Conservation (phyloP, 1,139 yeast genomes). For the Yamadazyma conglobata region DNA sequence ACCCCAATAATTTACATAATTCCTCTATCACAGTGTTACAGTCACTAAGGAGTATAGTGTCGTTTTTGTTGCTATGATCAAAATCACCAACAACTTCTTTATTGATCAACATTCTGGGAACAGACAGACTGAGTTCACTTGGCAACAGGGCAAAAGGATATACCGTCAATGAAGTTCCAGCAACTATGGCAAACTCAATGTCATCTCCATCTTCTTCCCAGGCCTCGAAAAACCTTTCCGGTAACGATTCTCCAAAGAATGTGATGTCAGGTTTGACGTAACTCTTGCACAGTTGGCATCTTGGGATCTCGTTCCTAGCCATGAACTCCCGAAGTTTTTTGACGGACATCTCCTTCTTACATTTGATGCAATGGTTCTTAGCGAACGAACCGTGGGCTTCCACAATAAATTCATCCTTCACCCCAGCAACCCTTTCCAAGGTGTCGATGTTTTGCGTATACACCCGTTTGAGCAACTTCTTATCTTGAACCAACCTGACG, state of each 20-base stretch:
- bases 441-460: slow-evolving; percentile 95
- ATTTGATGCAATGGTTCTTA: slow-evolving; percentile 73
- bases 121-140: slow-evolving; percentile 47
- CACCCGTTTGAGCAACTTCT: slow-evolving; percentile 58
- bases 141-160: slow-evolving; percentile 88
- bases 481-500: slow-evolving; percentile 62
- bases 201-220: slow-evolving; percentile 63
- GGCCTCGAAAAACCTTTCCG: slow-evolving; percentile 57
- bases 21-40: slow-evolving; percentile 62
- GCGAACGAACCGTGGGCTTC: slow-evolving; percentile 98
- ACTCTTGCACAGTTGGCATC: slow-evolving; percentile 57
- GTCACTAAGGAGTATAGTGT: slow-evolving; percentile 54
- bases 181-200: slow-evolving; percentile 78
- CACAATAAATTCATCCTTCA: slow-evolving; percentile 57
- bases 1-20: slow-evolving; percentile 56
- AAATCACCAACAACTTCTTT: slow-evolving; percentile 77
- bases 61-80: slow-evolving; percentile 48
- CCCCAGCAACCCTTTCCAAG: slow-evolving; percentile 80
- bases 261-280: slow-evolving; percentile 90
- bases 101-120: slow-evolving; percentile 68
- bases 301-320: slow-evolving; percentile 46
- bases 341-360: slow-evolving; percentile 53
- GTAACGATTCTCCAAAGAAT: slow-evolving; percentile 87
- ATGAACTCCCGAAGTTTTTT: slow-evolving; percentile 47
- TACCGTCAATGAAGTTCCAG: slow-evolving; percentile 89